Base-by-base conservation (phyloP, 495 filamentous ascomycete species). In the Neohortaea acidophila region DNA sequence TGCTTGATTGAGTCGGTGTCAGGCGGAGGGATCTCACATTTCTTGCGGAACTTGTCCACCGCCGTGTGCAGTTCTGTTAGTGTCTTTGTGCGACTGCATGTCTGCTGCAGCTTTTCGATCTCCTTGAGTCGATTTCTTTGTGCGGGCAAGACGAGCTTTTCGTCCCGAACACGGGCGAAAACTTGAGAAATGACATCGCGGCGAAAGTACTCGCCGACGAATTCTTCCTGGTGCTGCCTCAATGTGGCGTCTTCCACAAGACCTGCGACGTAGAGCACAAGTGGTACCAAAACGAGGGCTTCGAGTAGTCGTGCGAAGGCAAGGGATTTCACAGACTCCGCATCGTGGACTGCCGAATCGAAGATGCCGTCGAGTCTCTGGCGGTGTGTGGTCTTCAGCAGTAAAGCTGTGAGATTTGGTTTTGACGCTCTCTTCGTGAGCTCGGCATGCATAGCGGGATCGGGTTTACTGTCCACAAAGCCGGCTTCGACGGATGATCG, bases 131-230 rank as follows among this genome's bases (percentile, higher is more conserved):
- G 35, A 13, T 19, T 14, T 8, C 32, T 44, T 15, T 49, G 41
- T 15, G 11, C 7, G 17, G 23, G 15, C 2, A 48, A 18, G 2
- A 44, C 24, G 1, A 15, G 8, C 7, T 35, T n/a, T 19, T 36
- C 22, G 4, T 33, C 18, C 5, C 30, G 13, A 4, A 31, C 17
- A 4, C 12, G 8, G 1, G n/a, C 22, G 24, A 38, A 2, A 4
- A 25, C 6, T 7, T 15, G 10, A 11, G 41, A 33, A 0, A 41
- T 6, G 18, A 44, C 13, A 9, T 39, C 36, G 3, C 15, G 24
- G 7, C 46, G 46, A n/a, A 45, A 45, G 23, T 45, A 28, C 1
- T 50, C 37, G 26, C 24, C 18, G 5, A 50, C 14, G 27, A 15
- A 42, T n/a, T 50, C 42, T 13, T 41, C 33, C 10, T 38, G 42